phyloP scores from a whole-genome alignment of 2,329 filamentous ascomycete species.

The Cladosporium sp. region DNA sequence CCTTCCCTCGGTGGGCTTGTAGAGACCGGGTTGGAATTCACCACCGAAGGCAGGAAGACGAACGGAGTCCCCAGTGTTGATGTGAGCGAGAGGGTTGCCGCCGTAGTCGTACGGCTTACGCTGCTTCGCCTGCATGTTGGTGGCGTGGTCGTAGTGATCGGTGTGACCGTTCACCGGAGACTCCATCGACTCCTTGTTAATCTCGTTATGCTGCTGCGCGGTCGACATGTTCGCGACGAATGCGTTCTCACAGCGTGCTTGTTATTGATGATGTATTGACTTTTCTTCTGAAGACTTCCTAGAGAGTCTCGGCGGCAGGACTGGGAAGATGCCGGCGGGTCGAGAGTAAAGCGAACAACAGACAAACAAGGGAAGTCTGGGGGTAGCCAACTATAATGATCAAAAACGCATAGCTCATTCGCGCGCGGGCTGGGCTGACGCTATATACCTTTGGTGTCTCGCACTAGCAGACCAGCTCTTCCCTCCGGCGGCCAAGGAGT shows the following conservation, averaged over 20 bases:
- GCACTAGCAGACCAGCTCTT: conserved; percentile 10
- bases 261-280: neutral
- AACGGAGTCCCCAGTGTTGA: conserved; percentile 46
- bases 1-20: conserved; percentile 34
- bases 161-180: conserved; percentile 23
- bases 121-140: conserved; percentile 29
- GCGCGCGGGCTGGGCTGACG: conserved; percentile 2
- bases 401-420: neutral
- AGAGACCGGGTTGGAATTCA: conserved; percentile 50
- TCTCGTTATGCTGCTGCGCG: conserved; percentile 35
- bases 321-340: neutral
- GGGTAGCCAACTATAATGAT: neutral
- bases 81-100: conserved; percentile 50
- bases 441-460: conserved; percentile 13
- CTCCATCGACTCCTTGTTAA: conserved; percentile 17
- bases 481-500: conserved; percentile 12
- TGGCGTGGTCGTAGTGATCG: conserved; percentile 35
- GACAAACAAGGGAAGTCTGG: conserved; percentile 11
- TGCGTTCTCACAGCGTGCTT: neutral
- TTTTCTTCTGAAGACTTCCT: neutral
- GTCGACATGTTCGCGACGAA: conserved; percentile 37
- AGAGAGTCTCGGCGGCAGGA: neutral
- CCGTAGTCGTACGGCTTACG: conserved; percentile 47
- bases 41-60: conserved; percentile 48
- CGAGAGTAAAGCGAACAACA: conserved; percentile 4